Evolutionary conservation across 805 yeast species (phyloP).

Genomic region (Candida wancherniae): DNA sequence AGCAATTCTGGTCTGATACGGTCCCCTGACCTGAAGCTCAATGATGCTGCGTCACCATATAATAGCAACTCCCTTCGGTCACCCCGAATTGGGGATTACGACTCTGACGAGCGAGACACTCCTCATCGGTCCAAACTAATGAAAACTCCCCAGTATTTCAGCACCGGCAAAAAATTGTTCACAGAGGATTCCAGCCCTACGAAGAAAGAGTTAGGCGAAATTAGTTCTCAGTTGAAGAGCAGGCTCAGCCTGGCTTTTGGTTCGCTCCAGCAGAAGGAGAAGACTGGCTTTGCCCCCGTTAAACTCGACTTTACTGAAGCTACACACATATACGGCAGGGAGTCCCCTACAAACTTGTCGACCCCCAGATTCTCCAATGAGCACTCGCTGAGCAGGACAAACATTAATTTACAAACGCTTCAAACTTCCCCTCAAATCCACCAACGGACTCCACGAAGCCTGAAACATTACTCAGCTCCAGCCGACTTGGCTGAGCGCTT

Average conservation of each 20-base stretch:
- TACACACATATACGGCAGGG: constrained; percentile 13
- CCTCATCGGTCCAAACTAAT: constrained; percentile 24
- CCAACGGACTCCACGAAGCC: no score
- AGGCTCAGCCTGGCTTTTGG: constrained; percentile 38
- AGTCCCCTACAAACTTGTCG: constrained; percentile 25
- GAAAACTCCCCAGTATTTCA: constrained; percentile 38
- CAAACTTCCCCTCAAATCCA: constrained; percentile 28
- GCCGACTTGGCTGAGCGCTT: no score
- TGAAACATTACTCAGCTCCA: no score
- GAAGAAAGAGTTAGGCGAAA: constrained; percentile 34
- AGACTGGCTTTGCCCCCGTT: constrained; percentile 11
- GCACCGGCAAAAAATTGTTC: constrained; percentile 35
- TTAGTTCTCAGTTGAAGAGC: constrained; percentile 34
- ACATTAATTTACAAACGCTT: constrained; percentile 34
- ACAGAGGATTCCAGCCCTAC: constrained; percentile 23
- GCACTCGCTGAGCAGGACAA: constrained; percentile 23
- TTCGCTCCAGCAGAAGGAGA: constrained; percentile 28
- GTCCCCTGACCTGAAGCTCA: constrained; percentile 32
- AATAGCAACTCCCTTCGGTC: constrained; percentile 25
- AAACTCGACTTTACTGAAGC: constrained; percentile 28
- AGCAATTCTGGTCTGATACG: constrained; percentile 25
- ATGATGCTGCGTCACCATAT: constrained; percentile 28
- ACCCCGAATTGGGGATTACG: constrained; percentile 29
- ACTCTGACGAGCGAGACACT: constrained; percentile 24
- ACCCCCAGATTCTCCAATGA: no score